phyloP scores from a whole-genome alignment of 2,329 filamentous ascomycete species.

The Stemphylium beticola region DNA sequence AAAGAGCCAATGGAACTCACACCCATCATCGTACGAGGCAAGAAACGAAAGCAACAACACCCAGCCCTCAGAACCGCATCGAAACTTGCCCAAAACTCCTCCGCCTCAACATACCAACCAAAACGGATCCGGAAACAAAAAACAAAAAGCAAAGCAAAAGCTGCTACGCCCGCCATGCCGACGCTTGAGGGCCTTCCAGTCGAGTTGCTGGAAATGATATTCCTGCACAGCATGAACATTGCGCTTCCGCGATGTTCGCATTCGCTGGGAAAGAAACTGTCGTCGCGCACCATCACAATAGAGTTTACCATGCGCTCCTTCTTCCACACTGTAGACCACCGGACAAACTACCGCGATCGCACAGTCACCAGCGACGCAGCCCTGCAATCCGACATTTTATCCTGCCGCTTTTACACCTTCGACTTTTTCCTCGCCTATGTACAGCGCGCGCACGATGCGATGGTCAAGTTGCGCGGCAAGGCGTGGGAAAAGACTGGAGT shows the following conservation, averaged over 20 bases:
- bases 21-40: constrained; percentile 43
- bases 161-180: constrained; percentile 32
- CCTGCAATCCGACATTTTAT: constrained; percentile 38
- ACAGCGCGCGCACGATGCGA: constrained; percentile 34
- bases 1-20: constrained; percentile 40
- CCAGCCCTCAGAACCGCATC: constrained; percentile 1
- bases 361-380: constrained; percentile 24
- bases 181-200: constrained; percentile 43
- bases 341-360: constrained; percentile 29
- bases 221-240: constrained; percentile 46
- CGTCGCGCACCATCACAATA: constrained; percentile 34
- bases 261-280: constrained; percentile 40
- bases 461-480: constrained; percentile 36
- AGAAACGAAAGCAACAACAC: constrained; percentile 32
- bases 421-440: constrained; percentile 45
- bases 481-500: constrained; percentile 41
- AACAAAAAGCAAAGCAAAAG: constrained; percentile 20
- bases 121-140: constrained; percentile 22
- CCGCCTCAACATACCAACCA: constrained; percentile 9
- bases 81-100: constrained; percentile 3
- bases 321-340: constrained; percentile 44
- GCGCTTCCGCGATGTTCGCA: constrained; percentile 41
- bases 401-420: constrained; percentile 47
- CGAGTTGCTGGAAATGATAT: constrained; percentile 46
- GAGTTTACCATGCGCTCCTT: constrained; percentile 42